Conservation (phyloP, 2,329 filamentous ascomycete genomes). For the Dactylonectria macrodidyma region DNA sequence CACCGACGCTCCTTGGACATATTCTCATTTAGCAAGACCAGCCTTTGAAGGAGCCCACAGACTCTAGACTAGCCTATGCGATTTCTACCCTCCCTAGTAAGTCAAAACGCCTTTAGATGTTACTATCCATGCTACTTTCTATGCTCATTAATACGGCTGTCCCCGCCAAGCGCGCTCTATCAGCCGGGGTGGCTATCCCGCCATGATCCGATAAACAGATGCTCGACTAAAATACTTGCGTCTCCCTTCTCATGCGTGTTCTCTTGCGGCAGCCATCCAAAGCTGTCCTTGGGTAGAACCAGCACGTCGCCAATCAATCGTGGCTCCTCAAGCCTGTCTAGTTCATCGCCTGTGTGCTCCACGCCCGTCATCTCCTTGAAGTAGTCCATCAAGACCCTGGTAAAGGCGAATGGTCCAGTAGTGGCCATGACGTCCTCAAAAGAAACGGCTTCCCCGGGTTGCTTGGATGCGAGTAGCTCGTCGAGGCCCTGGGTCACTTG, state of each 20-base stretch:
- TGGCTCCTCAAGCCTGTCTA: constrained; percentile 48
- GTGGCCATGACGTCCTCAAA: constrained; percentile 52
- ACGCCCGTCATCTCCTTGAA: constrained; percentile 44
- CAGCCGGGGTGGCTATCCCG: neutral
- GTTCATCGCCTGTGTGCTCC: constrained; percentile 49
- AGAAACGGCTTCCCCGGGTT: constrained; percentile 28
- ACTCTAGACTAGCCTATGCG: too few relatives aligned
- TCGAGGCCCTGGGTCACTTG: constrained; percentile 66
- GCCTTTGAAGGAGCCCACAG: too few relatives aligned
- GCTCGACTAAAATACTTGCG: constrained; percentile 37
- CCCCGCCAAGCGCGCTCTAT: neutral
- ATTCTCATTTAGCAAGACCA: too few relatives aligned
- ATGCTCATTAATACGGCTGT: too few relatives aligned
- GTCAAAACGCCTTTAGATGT: too few relatives aligned
- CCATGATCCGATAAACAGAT: constrained; percentile 17
- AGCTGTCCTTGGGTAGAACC: constrained; percentile 50
- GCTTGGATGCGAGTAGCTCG: constrained; percentile 37
- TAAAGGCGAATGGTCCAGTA: constrained; percentile 52
- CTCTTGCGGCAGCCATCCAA: constrained; percentile 42
- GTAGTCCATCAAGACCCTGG: constrained; percentile 50
- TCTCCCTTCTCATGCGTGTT: constrained; percentile 38
- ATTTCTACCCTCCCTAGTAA: too few relatives aligned
- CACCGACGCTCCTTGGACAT: too few relatives aligned
- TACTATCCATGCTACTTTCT: too few relatives aligned
- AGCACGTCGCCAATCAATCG: constrained; percentile 52